Evolutionary conservation across 805 yeast species (phyloP).

Genomic region (Naumovozyma dairenensis): DNA sequence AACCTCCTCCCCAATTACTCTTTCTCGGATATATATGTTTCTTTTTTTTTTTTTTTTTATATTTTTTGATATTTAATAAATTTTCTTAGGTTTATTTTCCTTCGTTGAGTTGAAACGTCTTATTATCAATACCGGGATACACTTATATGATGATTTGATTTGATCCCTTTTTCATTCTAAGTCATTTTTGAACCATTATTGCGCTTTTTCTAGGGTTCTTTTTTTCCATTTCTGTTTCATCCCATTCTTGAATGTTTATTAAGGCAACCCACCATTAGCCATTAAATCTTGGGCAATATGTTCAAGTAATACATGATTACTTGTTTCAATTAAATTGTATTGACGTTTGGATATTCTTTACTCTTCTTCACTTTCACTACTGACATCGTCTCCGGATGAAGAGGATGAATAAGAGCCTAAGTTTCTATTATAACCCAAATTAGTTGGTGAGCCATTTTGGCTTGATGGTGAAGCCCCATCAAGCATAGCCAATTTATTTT

Average conservation of each 20-base stretch:
- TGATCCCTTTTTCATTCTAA: no score
- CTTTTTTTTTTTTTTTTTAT: no score
- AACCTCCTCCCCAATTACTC: slow-evolving; percentile 2
- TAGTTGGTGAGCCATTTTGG: slow-evolving; percentile 32
- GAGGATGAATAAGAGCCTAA: slow-evolving; percentile 12
- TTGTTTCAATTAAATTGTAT: no score
- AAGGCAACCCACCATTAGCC: no score
- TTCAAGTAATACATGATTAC: no score
- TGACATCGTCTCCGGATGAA: slow-evolving; percentile 38
- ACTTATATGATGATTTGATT: no score
- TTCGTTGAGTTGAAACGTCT: no score
- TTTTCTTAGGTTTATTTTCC: no score
- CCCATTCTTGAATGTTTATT: neutral
- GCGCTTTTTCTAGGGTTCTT: slow-evolving; percentile 1
- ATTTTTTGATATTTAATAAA: no score
- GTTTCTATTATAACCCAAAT: slow-evolving; percentile 5
- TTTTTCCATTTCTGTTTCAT: slow-evolving; percentile 1
- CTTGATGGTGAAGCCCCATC: slow-evolving; percentile 44
- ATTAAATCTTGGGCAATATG: no score
- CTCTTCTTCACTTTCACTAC: slow-evolving; percentile 69
- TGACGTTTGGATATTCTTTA: slow-evolving; percentile 23
- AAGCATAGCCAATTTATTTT: slow-evolving; percentile 65
- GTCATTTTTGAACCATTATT: neutral
- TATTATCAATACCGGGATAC: no score
- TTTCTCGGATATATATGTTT: slow-evolving; percentile 1